Conservation (phyloP, 257 asterid species). For the Petunia secreta region DNA sequence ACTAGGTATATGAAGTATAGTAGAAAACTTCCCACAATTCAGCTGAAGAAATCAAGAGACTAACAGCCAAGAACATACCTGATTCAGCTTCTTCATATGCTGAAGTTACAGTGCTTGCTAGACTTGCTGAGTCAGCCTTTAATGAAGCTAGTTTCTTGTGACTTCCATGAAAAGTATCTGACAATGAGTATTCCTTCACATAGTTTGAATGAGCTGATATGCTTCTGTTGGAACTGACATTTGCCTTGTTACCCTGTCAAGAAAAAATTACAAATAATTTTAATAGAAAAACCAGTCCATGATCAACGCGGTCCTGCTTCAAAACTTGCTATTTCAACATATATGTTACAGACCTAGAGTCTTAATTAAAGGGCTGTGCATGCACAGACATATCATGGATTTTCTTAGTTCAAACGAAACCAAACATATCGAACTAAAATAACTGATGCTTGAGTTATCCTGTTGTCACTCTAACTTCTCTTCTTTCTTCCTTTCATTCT, state of each 20-base stretch:
- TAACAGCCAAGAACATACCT: conserved; percentile 45
- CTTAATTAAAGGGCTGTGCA: not conserved
- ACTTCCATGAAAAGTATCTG: conserved; percentile 60
- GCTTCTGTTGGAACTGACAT: conserved; percentile 49
- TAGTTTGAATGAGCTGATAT: conserved; percentile 51
- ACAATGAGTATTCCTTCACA: conserved; percentile 63
- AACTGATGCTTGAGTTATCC: not conserved
- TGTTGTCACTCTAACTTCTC: not conserved
- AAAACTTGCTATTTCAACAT: not conserved
- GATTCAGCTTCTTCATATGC: conserved; percentile 87
- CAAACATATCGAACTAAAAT: no score
- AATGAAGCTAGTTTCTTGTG: conserved; percentile 39
- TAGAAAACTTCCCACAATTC: not conserved
- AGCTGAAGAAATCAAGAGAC: not conserved
- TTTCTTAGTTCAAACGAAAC: no score
- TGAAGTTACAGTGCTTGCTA: conserved; percentile 83
- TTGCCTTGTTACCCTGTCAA: conserved; percentile 80
- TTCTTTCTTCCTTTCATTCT: no score
- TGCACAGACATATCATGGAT: not conserved
- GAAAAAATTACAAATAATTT: conserved; percentile 13
- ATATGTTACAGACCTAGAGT: not conserved
- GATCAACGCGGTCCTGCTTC: not conserved
- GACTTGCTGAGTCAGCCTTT: conserved; percentile 59
- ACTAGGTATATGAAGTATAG: conserved; percentile 16
- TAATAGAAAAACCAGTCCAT: not conserved